These are phyloP conservation scores for Trypanosoma caninum DNA, from an alignment of 208 protist species.

Conservation along the genomic window DNA sequence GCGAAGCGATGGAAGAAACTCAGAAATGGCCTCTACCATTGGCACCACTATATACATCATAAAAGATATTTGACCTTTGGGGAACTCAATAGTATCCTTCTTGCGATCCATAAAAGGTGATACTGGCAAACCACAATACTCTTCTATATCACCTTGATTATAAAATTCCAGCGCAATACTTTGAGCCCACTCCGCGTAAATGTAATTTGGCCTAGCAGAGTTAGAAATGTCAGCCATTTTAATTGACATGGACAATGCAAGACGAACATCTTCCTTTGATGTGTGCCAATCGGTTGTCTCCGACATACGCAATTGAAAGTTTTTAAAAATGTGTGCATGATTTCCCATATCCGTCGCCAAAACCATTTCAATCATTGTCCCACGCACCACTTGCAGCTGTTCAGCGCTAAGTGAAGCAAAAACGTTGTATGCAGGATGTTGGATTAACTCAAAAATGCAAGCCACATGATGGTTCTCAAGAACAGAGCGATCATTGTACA, in stretches of 20 bases:
- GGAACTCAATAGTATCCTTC: slow-evolving; percentile 76
- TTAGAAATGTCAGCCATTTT: slow-evolving; percentile 96
- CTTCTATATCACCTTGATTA: slow-evolving; percentile 91
- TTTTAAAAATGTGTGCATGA: slow-evolving; percentile 88
- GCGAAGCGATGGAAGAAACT: slow-evolving; percentile 74
- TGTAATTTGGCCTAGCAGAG: slow-evolving; percentile 79
- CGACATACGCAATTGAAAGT: slow-evolving; percentile 72
- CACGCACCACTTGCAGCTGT: slow-evolving; percentile 75
- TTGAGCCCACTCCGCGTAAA: slow-evolving; percentile 90
- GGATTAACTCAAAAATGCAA: slow-evolving; percentile 83
- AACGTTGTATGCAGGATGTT: slow-evolving; percentile 78
- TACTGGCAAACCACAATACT: slow-evolving; percentile 63
- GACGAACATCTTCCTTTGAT: slow-evolving; percentile 78
- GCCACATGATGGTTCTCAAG: slow-evolving; percentile 94
- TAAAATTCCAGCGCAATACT: slow-evolving; percentile 93
- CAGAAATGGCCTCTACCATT: slow-evolving; percentile 83
- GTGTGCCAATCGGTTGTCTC: slow-evolving; percentile 70
- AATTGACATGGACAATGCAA: slow-evolving; percentile 91
- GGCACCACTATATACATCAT: slow-evolving; percentile 92
- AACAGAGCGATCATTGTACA: slow-evolving; percentile 93
- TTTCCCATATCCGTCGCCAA: slow-evolving; percentile 93
- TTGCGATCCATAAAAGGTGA: slow-evolving; percentile 93
- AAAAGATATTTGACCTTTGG: slow-evolving; percentile 89
- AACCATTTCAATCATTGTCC: slow-evolving; percentile 91
- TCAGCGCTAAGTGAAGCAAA: slow-evolving; percentile 72